Percentiles rank a stretch among this genome's conserved stretches.
These are phyloP conservation scores for Phytophthora ohioensis DNA, from an alignment of 352 stramenopile species.

Conservation along the genomic window DNA sequence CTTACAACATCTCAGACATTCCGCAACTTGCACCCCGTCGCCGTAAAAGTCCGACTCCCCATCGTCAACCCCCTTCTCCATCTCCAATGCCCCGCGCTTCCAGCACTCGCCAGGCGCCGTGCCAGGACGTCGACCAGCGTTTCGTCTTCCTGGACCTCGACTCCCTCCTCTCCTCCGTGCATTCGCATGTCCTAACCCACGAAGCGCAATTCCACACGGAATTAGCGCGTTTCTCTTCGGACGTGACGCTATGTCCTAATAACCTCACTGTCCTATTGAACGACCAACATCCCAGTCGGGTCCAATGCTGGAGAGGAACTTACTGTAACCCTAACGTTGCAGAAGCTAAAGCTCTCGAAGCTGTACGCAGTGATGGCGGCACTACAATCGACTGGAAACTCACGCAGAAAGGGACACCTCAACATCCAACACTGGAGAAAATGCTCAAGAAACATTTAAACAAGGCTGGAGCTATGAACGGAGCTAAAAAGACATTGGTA, in stretches of 20 bases:
- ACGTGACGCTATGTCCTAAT: constrained; percentile 28
- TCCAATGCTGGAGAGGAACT: constrained; percentile 36
- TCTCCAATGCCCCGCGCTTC: constrained; percentile 18
- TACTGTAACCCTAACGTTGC: constrained; percentile 33
- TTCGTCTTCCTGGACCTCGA: constrained; percentile 44
- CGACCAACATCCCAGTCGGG: constrained; percentile 22
- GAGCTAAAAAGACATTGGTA: constrained; percentile 22
- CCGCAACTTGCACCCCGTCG: not conserved
- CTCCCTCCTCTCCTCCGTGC: constrained; percentile 21
- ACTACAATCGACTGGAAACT: constrained; percentile 24
- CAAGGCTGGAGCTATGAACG: not conserved
- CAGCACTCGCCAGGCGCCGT: not conserved
- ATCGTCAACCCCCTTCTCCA: not conserved
- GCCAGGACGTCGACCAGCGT: constrained; percentile 13
- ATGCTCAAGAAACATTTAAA: constrained; percentile 32
- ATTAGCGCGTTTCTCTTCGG: constrained; percentile 15
- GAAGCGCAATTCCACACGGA: constrained; percentile 28
- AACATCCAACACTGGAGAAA: constrained; percentile 42
- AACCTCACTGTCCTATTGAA: constrained; percentile 30
- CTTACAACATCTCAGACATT: not conserved
- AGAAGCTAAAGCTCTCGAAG: constrained; percentile 26
- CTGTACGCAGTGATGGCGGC: constrained; percentile 18
- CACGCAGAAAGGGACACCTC: constrained; percentile 36
- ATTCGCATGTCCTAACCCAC: constrained; percentile 23
- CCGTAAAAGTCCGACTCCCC: not conserved